Percentiles rank a stretch among this genome's conserved stretches.
phyloP scores from a whole-genome alignment of 495 filamentous ascomycete genomes.

The Lasiosphaeria miniovina region DNA sequence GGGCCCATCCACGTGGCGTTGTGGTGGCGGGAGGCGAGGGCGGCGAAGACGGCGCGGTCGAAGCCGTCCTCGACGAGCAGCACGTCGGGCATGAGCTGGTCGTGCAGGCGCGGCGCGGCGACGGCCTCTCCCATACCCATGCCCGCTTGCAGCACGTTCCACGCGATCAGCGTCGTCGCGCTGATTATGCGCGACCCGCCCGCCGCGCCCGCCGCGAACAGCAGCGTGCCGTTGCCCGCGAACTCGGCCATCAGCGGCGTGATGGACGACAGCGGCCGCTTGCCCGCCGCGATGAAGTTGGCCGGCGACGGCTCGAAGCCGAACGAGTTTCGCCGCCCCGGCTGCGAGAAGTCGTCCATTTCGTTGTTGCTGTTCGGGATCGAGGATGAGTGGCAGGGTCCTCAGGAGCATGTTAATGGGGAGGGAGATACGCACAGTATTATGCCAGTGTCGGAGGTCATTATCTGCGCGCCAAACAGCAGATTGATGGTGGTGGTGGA shows the following conservation, averaged over 20 bases:
- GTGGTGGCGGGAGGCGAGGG: slow-evolving; percentile 61
- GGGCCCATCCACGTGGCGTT: slow-evolving; percentile 70
- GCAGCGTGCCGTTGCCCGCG: slow-evolving; percentile 60
- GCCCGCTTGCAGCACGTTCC: slow-evolving; percentile 65
- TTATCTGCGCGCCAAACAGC: slow-evolving; percentile 71
- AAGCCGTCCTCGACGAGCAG: slow-evolving; percentile 69
- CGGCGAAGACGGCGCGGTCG: slow-evolving; percentile 62
- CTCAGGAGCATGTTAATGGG: neutral
- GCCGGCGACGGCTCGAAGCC: slow-evolving; percentile 74
- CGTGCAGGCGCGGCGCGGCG: slow-evolving; percentile 68
- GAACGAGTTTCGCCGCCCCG: slow-evolving; percentile 70
- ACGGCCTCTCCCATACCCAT: slow-evolving; percentile 60
- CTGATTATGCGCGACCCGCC: slow-evolving; percentile 91
- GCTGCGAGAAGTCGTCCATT: slow-evolving; percentile 92
- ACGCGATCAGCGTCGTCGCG: slow-evolving; percentile 71
- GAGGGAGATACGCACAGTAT: slow-evolving; percentile 44
- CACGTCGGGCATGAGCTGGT: slow-evolving; percentile 74
- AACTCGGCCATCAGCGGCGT: slow-evolving; percentile 70
- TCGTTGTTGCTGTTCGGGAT: slow-evolving; percentile 63
- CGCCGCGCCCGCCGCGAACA: slow-evolving; percentile 70
- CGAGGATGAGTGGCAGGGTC: neutral
- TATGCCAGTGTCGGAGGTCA: slow-evolving; percentile 77
- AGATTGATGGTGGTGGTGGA: slow-evolving; percentile 83
- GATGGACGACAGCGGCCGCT: slow-evolving; percentile 78
- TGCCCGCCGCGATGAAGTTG: slow-evolving; percentile 79